Base-by-base conservation (phyloP, 768 basidiomycete genomes). In the Xanthoconium purpureum region DNA sequence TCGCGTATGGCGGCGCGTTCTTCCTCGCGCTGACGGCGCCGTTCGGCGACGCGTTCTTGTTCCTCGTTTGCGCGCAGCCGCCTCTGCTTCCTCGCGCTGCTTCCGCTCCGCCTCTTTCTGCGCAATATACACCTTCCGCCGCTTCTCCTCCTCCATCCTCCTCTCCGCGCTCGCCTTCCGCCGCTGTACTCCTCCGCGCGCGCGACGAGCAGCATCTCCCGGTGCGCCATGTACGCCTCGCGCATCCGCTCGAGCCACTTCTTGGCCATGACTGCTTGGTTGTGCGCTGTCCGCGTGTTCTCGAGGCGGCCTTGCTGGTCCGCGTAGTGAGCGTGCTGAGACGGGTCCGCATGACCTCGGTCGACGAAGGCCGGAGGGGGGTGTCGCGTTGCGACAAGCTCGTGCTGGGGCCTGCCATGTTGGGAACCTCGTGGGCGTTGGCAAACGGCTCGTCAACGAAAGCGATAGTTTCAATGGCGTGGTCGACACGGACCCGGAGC, bases 401-500 rank as follows among this genome's bases (percentile, higher is more conserved):
- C 11, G 51, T 54, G 48, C 61, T 62, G 2, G 51, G 50, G 2
- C 68, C 56, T 1, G 71, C 54, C 63, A 68, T 50, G 51, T 67
- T 24, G 24, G 24, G 49, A n/a, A n/a, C 11, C 15, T 78, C 76
- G 32, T 78, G 75, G 4, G 68, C 52, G 18, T 66, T 63, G n/a
- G 75, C 73, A 64, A 89, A 91, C 0, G 86, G 80, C 52, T 90
- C 87, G 63, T 94, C 89, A 44, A 87, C 79, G 66, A 98, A 99
- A 7, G 84, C 79, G 72, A 98, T 85, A 56, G 84, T 86, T 17
- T 92, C 90, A 3, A 81, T 83, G 32, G 88, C 86, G 70, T 99
- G 96, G 72, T 98, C 93, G 44, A 98, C 84, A 15, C 86, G 85
- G 59, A 97, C 87, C 63, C 76, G 80, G 47, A 98, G 82, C 71